These are phyloP conservation scores for Usnea hakonensis DNA, from an alignment of 495 filamentous ascomycete genomes.

Conservation along the genomic window DNA sequence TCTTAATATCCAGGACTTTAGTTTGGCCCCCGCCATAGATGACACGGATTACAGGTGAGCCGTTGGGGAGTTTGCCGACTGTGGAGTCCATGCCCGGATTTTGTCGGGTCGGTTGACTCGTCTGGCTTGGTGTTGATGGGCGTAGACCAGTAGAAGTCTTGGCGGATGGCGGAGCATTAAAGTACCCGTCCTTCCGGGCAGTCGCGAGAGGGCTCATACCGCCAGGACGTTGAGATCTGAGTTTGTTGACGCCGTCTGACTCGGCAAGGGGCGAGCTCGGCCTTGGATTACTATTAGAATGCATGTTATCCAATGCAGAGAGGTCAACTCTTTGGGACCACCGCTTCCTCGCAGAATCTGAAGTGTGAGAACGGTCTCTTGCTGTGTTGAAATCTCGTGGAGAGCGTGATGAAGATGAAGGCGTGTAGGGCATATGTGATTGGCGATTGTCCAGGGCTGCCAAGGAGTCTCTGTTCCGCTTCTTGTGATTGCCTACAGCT, in stretches of 20 bases:
- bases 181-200: slow-evolving; percentile 48
- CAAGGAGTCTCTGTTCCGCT: slow-evolving; percentile 62
- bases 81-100: slow-evolving; percentile 72
- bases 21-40: slow-evolving; percentile 88
- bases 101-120: slow-evolving; percentile 29
- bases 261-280: slow-evolving; percentile 63
- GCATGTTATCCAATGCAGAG: slow-evolving; percentile 26
- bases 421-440: slow-evolving; percentile 43
- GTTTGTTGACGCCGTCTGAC: slow-evolving; percentile 39
- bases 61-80: slow-evolving; percentile 69
- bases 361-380: slow-evolving; percentile 32
- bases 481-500: slow-evolving; percentile 73
- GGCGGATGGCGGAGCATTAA: slow-evolving; percentile 39
- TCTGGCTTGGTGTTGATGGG: slow-evolving; percentile 36
- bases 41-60: slow-evolving; percentile 78
- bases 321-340: slow-evolving; percentile 61
- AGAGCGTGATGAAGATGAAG: slow-evolving; percentile 55
- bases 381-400: slow-evolving; percentile 46
- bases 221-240: slow-evolving; percentile 39
- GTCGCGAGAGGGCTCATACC: slow-evolving; percentile 47
- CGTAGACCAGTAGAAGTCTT: slow-evolving; percentile 41
- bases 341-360: slow-evolving; percentile 54
- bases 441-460: slow-evolving; percentile 31
- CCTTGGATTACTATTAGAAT: slow-evolving; percentile 29
- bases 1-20: slow-evolving; percentile 81